A percentile compares a stretch with the other conserved stretches of the same genome.
phyloP scores from a whole-genome alignment of 2,329 filamentous ascomycete genomes.

The Periconia sp. region DNA sequence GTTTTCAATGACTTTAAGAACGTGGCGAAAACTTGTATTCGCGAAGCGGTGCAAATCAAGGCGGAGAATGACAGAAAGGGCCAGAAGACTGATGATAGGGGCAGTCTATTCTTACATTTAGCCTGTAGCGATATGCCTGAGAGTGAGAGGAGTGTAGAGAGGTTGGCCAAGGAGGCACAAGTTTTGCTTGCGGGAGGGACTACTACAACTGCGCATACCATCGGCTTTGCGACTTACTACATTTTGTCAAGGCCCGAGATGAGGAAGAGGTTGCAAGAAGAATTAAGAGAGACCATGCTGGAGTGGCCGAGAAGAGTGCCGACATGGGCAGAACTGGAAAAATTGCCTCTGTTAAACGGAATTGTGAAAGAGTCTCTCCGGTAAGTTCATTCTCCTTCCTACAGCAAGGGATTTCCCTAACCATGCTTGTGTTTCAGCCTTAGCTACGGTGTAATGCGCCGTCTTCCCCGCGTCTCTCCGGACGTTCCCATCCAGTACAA shows the following conservation, averaged over 20 bases:
- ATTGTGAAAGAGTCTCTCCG: slow-evolving; percentile 38
- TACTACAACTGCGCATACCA: slow-evolving; percentile 3
- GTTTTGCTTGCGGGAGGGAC: slow-evolving; percentile 21
- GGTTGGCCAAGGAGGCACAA: slow-evolving; percentile 31
- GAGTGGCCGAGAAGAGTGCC: slow-evolving; percentile 16
- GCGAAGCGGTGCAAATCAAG: not conserved
- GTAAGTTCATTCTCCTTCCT: slow-evolving; percentile 6
- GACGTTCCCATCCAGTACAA: slow-evolving; percentile 7
- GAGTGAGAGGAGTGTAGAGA: slow-evolving; percentile 16
- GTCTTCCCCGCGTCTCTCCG: slow-evolving; percentile 12
- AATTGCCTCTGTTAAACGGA: slow-evolving; percentile 36
- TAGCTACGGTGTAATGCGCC: slow-evolving; percentile 14
- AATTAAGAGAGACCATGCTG: slow-evolving; percentile 28
- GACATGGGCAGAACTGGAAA: slow-evolving; percentile 30
- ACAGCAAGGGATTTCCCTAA: not conserved
- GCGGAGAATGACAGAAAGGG: slow-evolving; percentile 3
- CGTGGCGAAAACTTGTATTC: not conserved
- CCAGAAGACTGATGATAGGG: not conserved
- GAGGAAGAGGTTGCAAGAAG: slow-evolving; percentile 16
- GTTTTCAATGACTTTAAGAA: slow-evolving; percentile 5
- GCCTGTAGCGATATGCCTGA: slow-evolving; percentile 24
- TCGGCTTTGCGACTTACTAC: slow-evolving; percentile 9
- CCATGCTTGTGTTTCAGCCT: not conserved
- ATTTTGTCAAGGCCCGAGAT: slow-evolving; percentile 14
- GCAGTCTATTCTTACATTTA: slow-evolving; percentile 36